Evolutionary conservation across 2,329 filamentous ascomycete genomes (phyloP), one percentile per base, ranked within the genome.

Genomic region (Ophiocordyceps australis): DNA sequence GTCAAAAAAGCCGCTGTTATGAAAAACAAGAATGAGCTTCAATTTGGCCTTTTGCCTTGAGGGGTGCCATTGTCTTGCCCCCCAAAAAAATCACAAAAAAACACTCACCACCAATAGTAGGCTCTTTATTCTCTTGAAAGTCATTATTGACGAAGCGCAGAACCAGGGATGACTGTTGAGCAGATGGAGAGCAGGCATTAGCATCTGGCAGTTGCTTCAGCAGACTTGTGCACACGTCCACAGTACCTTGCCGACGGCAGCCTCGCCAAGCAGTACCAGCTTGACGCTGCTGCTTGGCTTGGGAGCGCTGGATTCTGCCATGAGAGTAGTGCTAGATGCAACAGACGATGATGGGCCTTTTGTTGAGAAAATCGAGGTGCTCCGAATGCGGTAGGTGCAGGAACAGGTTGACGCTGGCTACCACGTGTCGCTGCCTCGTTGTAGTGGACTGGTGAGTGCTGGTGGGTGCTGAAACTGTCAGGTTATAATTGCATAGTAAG

Each of bases 241-340:
- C 7, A 17, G 14, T 62, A 93, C 89, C 77, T 98, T 98, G 70
- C 89, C 89, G 30, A 98, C 89, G 32, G 89, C 89, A 35, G 89
- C 89, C 60, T 98, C 89, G 39, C 89, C 89, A 30, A 98, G 74
- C 47, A 98, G 70, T 37, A 98, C 89, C 40, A 98, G 77, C 75
- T 98, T 98, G 52, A 98, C 89, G 61, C 89, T 98, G 73, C 85
- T 95, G 65, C 85, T 95, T 35, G 89, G 89, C 62, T 95, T 98
- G 33, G 82, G 78, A 47, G 66, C 62, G 40, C 68, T 70, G 47
- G 41, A 41, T 34, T 55, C 52, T 32, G 52, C 47, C 52, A 55
- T 55, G n/a, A n/a, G n/a, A n/a, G n/a, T n/a, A n/a, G n/a, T n/a
- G n/a, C n/a, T n/a, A n/a, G n/a, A n/a, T n/a, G n/a, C n/a, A n/a